Conservation (phyloP, 805 yeast species). For the Schwanniomyces occidentalis region DNA sequence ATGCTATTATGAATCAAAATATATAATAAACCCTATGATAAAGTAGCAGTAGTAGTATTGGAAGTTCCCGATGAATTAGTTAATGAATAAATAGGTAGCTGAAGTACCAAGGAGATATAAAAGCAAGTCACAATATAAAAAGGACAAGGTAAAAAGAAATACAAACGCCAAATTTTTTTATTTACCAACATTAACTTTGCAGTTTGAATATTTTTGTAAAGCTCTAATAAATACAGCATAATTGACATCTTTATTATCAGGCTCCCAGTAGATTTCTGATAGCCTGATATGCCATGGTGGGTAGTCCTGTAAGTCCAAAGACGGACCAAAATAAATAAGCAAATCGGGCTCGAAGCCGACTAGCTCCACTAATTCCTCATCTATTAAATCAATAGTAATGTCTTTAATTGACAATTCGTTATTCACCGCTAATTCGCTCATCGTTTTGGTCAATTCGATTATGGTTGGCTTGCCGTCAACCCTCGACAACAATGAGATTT, state of each 20-base stretch:
- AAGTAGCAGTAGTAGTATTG: too few species aligned
- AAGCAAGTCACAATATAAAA: too few species aligned
- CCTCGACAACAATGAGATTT: slow-evolving; percentile 64
- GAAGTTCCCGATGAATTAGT: too few species aligned
- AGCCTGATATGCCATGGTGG: slow-evolving; percentile 98
- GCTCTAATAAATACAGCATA: slow-evolving; percentile 85
- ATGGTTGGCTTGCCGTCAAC: slow-evolving; percentile 90
- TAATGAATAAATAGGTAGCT: too few species aligned
- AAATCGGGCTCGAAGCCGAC: slow-evolving; percentile 95
- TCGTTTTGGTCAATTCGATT: slow-evolving; percentile 81
- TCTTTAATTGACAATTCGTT: slow-evolving; percentile 64
- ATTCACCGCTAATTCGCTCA: slow-evolving; percentile 69
- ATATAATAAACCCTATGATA: too few species aligned
- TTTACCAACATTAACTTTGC: slow-evolving; percentile 89
- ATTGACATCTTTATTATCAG: slow-evolving; percentile 75
- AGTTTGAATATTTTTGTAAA: slow-evolving; percentile 68
- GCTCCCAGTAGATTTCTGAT: slow-evolving; percentile 88
- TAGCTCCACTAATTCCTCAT: slow-evolving; percentile 67
- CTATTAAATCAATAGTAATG: slow-evolving; percentile 72
- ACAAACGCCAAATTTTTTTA: too few species aligned
- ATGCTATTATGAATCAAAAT: too few species aligned
- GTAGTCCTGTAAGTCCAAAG: slow-evolving; percentile 84
- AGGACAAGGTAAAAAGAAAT: too few species aligned
- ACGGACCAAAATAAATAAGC: slow-evolving; percentile 81
- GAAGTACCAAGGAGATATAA: too few species aligned